These are phyloP conservation scores for Aureobasidium melanogenum DNA, from an alignment of 2,329 filamentous ascomycete genomes.

Conservation along the genomic window DNA sequence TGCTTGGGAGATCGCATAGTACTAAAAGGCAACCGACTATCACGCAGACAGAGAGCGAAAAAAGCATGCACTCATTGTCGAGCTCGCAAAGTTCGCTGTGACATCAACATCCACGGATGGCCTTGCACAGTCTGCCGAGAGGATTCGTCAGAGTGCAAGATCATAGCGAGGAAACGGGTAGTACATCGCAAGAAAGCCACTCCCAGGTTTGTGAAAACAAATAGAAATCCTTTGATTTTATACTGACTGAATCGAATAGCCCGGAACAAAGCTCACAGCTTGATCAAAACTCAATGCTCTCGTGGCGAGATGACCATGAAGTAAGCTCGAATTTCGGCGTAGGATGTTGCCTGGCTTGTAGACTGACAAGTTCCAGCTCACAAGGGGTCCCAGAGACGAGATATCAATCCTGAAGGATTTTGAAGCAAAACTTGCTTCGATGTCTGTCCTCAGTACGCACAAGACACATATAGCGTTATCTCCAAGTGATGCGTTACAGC, in stretches of 20 bases:
- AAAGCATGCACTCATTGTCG: neutral
- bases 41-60: neutral
- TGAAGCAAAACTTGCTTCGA: neutral
- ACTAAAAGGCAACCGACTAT: neutral
- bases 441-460: neutral
- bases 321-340: neutral
- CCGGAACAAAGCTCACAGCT: neutral
- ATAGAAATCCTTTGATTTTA: neutral
- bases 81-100: neutral
- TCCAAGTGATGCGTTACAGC: neutral
- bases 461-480: neutral
- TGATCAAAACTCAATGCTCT: neutral
- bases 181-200: neutral
- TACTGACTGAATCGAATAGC: neutral
- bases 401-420: neutral
- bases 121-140: neutral
- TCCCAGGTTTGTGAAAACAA: neutral
- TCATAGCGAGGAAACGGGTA: neutral
- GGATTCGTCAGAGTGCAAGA: neutral
- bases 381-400: neutral
- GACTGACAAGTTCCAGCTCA: neutral
- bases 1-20: neutral
- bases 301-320: neutral
- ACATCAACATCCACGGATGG: neutral
- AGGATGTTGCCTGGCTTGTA: neutral